Evolutionary conservation across 352 stramenopile genomes (phyloP).

Genomic region (Phytophthora niederhauseri): DNA sequence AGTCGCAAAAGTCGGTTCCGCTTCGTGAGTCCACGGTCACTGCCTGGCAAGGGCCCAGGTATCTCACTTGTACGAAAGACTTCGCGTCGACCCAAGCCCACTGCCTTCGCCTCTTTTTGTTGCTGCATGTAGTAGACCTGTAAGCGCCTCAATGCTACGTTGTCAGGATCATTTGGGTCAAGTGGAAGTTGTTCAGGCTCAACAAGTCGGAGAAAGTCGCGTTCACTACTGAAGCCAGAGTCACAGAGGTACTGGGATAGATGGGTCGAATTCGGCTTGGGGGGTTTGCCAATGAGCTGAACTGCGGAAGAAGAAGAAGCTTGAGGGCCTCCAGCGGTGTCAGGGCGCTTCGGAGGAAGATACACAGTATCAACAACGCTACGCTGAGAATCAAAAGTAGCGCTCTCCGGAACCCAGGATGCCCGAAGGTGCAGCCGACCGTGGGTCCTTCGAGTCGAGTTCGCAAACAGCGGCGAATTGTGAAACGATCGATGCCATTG

Average conservation of each 20-base stretch:
- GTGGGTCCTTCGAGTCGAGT: constrained; percentile 47
- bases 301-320: constrained; percentile 8
- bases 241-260: constrained; percentile 35
- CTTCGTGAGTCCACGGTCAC: constrained; percentile 52
- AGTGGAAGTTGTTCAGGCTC: constrained; percentile 39
- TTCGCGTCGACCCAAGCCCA: constrained; percentile 26
- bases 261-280: constrained; percentile 12
- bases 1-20: constrained; percentile 66
- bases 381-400: neutral
- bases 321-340: constrained; percentile 18
- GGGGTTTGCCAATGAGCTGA: constrained; percentile 28
- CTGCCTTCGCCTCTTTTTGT: constrained; percentile 46
- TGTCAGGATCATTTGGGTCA: constrained; percentile 82
- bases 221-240: constrained; percentile 55
- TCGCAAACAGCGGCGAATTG: constrained; percentile 51
- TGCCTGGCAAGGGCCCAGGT: constrained; percentile 18
- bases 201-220: constrained; percentile 66
- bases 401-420: constrained; percentile 42
- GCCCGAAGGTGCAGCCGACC: constrained; percentile 53
- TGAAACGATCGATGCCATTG: constrained; percentile 68
- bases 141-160: constrained; percentile 53
- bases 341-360: constrained; percentile 34
- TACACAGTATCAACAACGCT: constrained; percentile 11
- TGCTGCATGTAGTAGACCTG: constrained; percentile 40
- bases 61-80: constrained; percentile 34